Conservation (phyloP, 192 early-diverging fungal species). For the Physocladia obscura region DNA sequence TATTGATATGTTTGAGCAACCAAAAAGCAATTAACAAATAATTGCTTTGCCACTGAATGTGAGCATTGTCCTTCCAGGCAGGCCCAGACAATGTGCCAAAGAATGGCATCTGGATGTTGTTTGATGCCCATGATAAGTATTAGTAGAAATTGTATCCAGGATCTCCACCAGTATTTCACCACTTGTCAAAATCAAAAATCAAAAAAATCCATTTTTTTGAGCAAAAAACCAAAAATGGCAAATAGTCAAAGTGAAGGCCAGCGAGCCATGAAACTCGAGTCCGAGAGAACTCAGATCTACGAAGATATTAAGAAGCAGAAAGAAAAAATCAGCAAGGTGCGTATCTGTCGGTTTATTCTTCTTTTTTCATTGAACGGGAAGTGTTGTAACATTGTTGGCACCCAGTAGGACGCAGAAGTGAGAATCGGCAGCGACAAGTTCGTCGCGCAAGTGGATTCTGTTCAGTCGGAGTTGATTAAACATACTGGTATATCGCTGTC, state of each 20-base stretch:
- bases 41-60: too few species aligned
- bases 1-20: too few species aligned
- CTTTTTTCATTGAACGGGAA: not conserved
- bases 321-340: conserved; percentile 67
- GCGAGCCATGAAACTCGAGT: conserved; percentile 67
- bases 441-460: conserved; percentile 69
- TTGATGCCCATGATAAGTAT: too few species aligned
- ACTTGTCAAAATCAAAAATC: too few species aligned
- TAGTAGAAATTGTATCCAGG: too few species aligned
- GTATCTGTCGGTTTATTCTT: not conserved
- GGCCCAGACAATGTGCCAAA: too few species aligned
- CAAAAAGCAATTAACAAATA: too few species aligned
- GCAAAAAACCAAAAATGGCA: not conserved
- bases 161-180: too few species aligned
- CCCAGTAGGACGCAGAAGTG: conserved; percentile 63
- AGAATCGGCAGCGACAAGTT: conserved; percentile 74
- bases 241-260: conserved; percentile 22
- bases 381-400: not conserved
- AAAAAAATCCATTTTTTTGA: not conserved
- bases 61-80: too few species aligned
- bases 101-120: too few species aligned
- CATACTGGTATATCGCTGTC: conserved; percentile 52
- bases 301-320: conserved; percentile 69
- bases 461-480: conserved; percentile 83
- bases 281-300: conserved; percentile 66